Percentiles rank a stretch among this genome's conserved stretches.
Conservation (phyloP, 169 alveolate species). For the Eimeria maxima region DNA sequence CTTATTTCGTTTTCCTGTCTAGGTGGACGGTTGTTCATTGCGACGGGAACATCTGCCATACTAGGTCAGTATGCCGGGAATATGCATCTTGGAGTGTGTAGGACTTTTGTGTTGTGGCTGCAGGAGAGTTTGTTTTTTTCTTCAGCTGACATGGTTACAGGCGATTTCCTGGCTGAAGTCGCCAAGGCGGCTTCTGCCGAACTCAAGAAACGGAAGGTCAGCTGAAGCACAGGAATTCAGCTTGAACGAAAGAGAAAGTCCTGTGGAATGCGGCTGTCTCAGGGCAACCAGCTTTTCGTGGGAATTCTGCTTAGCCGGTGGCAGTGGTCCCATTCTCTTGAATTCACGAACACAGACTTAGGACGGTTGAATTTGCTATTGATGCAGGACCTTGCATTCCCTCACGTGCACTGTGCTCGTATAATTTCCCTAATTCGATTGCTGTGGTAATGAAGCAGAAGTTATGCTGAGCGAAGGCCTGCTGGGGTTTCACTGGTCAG, state of each 20-base stretch:
- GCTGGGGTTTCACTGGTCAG: not conserved
- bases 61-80: not conserved
- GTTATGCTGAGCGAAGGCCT: too few species aligned
- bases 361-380: not conserved
- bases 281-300: not conserved
- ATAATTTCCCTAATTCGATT: too few species aligned
- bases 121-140: slow-evolving; percentile 51
- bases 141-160: not conserved
- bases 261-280: not conserved
- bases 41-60: not conserved
- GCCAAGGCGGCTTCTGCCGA: slow-evolving; percentile 36
- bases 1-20: not conserved
- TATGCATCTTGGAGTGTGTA: not conserved
- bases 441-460: too few species aligned
- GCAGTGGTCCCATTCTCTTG: not conserved
- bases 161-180: slow-evolving; percentile 40
- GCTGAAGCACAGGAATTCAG: not conserved
- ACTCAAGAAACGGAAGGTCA: slow-evolving; percentile 12
- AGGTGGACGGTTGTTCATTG: not conserved
- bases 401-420: not conserved
- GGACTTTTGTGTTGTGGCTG: not conserved
- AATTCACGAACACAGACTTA: not conserved
- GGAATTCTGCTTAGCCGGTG: not conserved
- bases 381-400: not conserved
- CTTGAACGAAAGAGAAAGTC: not conserved